Evolutionary conservation across 2,329 filamentous ascomycete genomes (phyloP).

Genomic region (Tolypocladium pustulatum): DNA sequence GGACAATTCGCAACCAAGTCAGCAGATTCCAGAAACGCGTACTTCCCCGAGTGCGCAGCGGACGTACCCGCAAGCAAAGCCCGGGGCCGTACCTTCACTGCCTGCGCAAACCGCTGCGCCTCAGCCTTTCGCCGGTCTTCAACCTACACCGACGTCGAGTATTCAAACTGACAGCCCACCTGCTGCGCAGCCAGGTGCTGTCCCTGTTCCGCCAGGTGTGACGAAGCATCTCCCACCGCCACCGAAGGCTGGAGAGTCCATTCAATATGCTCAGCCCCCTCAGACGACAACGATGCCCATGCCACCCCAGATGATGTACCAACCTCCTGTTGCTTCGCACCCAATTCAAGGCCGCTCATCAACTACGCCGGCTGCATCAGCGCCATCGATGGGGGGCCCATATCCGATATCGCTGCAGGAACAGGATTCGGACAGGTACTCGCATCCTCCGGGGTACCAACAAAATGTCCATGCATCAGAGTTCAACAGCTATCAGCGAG

Average conservation of each 20-base stretch:
- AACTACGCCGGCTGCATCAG: conserved; percentile 24
- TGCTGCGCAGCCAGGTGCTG: conserved; percentile 46
- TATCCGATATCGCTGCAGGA: conserved; percentile 15
- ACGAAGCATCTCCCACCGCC: conserved; percentile 33
- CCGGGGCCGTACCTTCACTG: conserved; percentile 33
- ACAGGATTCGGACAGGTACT: conserved; percentile 18
- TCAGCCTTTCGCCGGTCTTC: conserved; percentile 21
- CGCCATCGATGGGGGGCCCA: conserved; percentile 14
- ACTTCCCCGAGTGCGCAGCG: conserved; percentile 10
- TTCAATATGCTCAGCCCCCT: conserved; percentile 20
- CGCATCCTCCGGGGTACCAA: conserved; percentile 45
- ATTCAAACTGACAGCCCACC: conserved; percentile 28
- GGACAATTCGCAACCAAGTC: background rate
- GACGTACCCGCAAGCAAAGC: conserved; percentile 31
- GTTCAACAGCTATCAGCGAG: conserved; percentile 35
- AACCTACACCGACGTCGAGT: conserved; percentile 32
- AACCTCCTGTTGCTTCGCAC: conserved; percentile 31
- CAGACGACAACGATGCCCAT: conserved; percentile 30
- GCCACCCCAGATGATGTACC: conserved; percentile 36
- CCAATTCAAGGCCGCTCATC: conserved; percentile 34
- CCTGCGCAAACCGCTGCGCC: conserved; percentile 31
- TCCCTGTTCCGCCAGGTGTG: conserved; percentile 30
- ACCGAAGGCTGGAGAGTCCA: conserved; percentile 37
- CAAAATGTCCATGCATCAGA: conserved; percentile 45
- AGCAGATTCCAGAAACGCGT: conserved; percentile 18